These are phyloP conservation scores for Cladosporium sp. DNA, from an alignment of 2,329 filamentous ascomycete species.

Conservation along the genomic window DNA sequence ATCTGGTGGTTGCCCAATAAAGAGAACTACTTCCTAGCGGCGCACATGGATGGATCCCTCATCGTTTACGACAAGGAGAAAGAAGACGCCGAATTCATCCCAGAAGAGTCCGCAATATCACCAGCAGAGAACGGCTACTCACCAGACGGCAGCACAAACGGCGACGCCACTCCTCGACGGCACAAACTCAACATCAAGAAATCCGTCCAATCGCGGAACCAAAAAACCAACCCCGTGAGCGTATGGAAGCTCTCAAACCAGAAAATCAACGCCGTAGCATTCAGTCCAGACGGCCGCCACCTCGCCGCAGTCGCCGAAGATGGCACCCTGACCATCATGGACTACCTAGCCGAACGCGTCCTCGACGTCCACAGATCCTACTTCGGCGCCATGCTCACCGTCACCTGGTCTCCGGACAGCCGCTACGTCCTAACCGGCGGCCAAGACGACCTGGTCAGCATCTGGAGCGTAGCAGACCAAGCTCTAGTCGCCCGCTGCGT, in stretches of 20 bases:
- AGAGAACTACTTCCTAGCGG: conserved; percentile 87
- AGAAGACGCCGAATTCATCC: conserved; percentile 76
- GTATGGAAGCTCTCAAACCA: conserved; percentile 92
- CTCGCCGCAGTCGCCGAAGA: conserved; percentile 90
- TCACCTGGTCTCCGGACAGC: conserved; percentile 96
- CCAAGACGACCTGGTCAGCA: conserved; percentile 92
- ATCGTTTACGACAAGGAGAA: conserved; percentile 98
- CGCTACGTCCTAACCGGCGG: conserved; percentile 94
- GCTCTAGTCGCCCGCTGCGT: conserved; percentile 88
- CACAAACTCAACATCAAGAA: conserved; percentile 72
- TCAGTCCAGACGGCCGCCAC: conserved; percentile 85
- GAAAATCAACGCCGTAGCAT: conserved; percentile 84
- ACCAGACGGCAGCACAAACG: conserved; percentile 25
- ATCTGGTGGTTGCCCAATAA: conserved; percentile 94
- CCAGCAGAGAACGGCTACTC: conserved; percentile 35
- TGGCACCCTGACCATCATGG: conserved; percentile 82
- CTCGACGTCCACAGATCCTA: conserved; percentile 85
- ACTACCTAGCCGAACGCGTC: conserved; percentile 88
- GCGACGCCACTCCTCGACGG: conserved; percentile 28
- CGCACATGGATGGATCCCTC: conserved; percentile 86
- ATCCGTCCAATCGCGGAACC: conserved; percentile 89
- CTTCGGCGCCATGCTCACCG: conserved; percentile 88
- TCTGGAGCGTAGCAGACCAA: conserved; percentile 86
- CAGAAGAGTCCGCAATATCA: conserved; percentile 52
- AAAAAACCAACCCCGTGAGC: conserved; percentile 89